Evolutionary conservation across 192 early-diverging fungal genomes (phyloP), one percentile per base, ranked within the genome.

Genomic region (Haplosporangium gracile): DNA sequence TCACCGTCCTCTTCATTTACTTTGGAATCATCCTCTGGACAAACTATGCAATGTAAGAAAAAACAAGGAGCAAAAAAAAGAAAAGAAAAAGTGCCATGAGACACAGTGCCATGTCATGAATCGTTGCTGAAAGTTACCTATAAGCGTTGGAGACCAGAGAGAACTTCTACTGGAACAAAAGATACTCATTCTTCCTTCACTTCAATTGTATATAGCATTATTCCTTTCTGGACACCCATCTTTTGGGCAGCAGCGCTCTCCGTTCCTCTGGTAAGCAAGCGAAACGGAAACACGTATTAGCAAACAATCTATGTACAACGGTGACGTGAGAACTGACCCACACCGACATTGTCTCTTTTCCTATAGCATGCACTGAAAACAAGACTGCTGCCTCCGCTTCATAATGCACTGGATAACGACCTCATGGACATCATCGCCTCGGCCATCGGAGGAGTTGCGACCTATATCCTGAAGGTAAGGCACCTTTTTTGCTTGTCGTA

Each of bases 181-280:
- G 32, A 18, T n/a, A 15, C 29, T 77, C 55, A 68, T 16, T 76
- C 6, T 11, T 18, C 22, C 38, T 40, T 32, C 26, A 51, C 16
- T 78, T 53, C 5, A n/a, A n/a, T 34, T 6, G 24, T 43, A 47
- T 13, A 18, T 60, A 85, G 83, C 43, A 80, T 85, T 39, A 11
- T 76, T 29, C 83, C 83, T 1, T 85, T 80, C 78, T 85, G 83
- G 83, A 85, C 83, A 24, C 78, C 83, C 20, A 70, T 85, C 18
- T 85, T 85, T 70, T 85, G 83, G 83, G 83, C 83, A 13, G 74
- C 83, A 36, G 78, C 83, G 5, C 78, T 85, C 5, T 85, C 83
- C 16, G 83, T 85, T 4, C 83, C 83, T 32, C 39, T 85, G 70
- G 83, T 80, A 77, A 70, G 72, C 70, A 32, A n/a, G 45, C 15